A percentile compares a stretch with the other conserved stretches of the same genome.
These are phyloP conservation scores for Daphne laureola DNA, from an alignment of 441 rosid species.

Conservation along the genomic window DNA sequence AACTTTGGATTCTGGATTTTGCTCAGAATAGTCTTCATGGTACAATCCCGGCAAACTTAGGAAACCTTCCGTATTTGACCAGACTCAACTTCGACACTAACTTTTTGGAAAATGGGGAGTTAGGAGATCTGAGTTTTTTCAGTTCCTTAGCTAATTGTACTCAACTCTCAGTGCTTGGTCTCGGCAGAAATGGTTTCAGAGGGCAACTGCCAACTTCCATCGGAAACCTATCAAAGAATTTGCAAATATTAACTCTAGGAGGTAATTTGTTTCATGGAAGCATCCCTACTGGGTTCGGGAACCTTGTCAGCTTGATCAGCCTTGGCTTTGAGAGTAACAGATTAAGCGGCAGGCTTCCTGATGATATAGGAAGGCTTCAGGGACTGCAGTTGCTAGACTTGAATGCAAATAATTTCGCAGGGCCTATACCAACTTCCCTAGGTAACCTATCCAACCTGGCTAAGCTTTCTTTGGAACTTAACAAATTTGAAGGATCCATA, in stretches of 20 bases:
- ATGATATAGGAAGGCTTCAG: conserved; percentile 24
- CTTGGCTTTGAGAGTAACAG: conserved; percentile 26
- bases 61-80: conserved; percentile 13
- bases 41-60: conserved; percentile 16
- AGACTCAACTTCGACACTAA: conserved; percentile 24
- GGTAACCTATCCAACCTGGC: conserved; percentile 35
- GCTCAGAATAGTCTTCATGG: conserved; percentile 26
- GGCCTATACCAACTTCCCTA: conserved; percentile 28
- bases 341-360: conserved; percentile 24
- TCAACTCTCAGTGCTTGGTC: conserved; percentile 21
- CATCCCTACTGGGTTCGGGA: conserved; percentile 28
- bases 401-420: conserved; percentile 26
- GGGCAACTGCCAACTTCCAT: conserved; percentile 31
- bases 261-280: conserved; percentile 24
- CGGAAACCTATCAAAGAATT: conserved; percentile 31
- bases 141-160: conserved; percentile 24
- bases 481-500: conserved; percentile 32
- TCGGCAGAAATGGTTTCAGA: conserved; percentile 16
- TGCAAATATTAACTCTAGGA: conserved; percentile 22
- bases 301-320: conserved; percentile 18
- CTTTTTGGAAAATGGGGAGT: conserved; percentile 18
- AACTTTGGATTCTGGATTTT: conserved; percentile 27
- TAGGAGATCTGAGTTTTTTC: conserved; percentile 24
- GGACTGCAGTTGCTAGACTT: conserved; percentile 26
- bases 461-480: conserved; percentile 27